Conservation (phyloP, 768 basidiomycete genomes). For the Mycena indigotica region DNA sequence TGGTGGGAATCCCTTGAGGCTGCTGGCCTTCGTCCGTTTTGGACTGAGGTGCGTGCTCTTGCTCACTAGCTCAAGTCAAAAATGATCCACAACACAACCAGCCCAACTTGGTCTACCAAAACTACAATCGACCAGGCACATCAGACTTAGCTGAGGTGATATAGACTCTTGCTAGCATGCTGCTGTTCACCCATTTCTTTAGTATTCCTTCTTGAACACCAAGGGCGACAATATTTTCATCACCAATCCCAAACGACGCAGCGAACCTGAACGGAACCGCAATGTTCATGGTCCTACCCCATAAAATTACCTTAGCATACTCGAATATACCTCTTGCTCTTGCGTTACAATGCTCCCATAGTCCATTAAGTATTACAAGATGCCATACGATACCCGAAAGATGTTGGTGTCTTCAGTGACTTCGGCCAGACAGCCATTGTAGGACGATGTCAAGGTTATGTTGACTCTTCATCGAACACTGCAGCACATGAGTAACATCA, state of each 20-base stretch:
- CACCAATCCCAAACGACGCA: slow-evolving; percentile 28
- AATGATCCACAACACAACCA: slow-evolving; percentile 20
- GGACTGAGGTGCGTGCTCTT: slow-evolving; percentile 49
- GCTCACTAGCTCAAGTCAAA: not conserved
- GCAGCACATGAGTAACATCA: slow-evolving; percentile 2
- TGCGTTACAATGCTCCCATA: not conserved
- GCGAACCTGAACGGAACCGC: slow-evolving; percentile 7
- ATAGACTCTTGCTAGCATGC: not conserved
- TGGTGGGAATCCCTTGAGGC: slow-evolving; percentile 74
- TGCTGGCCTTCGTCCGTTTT: slow-evolving; percentile 72
- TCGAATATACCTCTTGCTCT: not conserved
- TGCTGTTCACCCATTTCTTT: slow-evolving; percentile 5
- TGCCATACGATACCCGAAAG: slow-evolving; percentile 13
- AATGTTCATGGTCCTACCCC: slow-evolving; percentile 12
- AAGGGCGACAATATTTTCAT: slow-evolving; percentile 54
- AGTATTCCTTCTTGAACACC: slow-evolving; percentile 59
- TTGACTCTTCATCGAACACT: slow-evolving; percentile 97
- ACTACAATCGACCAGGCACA: slow-evolving; percentile 50
- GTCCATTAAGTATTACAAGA: slow-evolving; percentile 17
- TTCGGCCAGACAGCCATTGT: slow-evolving; percentile 80
- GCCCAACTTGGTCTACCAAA: slow-evolving; percentile 61
- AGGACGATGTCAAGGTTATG: slow-evolving; percentile 92
- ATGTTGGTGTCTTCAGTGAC: slow-evolving; percentile 49
- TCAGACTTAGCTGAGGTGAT: slow-evolving; percentile 55
- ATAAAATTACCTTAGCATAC: not conserved